A percentile compares a stretch with the other conserved stretches of the same genome.
phyloP scores from a whole-genome alignment of 208 protist species.

The Angomonas ambiguus region DNA sequence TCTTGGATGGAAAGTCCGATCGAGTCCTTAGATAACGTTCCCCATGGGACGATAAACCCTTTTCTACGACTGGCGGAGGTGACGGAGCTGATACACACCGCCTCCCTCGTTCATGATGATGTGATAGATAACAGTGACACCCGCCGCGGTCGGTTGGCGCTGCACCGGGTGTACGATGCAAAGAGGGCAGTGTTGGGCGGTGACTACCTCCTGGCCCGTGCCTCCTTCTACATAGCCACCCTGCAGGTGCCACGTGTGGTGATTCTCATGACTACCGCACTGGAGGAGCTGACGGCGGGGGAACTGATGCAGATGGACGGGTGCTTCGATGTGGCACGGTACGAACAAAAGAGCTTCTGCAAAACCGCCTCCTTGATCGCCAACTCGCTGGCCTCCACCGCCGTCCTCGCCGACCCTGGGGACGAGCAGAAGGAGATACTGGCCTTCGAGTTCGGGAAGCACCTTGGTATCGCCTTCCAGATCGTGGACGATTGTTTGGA shows the following conservation, averaged over 20 bases:
- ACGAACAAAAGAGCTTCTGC: conserved; percentile 91
- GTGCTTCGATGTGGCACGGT: conserved; percentile 67
- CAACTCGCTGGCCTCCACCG: conserved; percentile 86
- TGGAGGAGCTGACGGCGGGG: conserved; percentile 91
- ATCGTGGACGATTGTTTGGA: conserved; percentile 95
- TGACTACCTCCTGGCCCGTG: conserved; percentile 92
- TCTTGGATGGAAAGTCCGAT: conserved; percentile 31
- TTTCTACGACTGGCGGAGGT: conserved; percentile 90
- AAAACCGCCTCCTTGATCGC: conserved; percentile 94
- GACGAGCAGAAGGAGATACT: conserved; percentile 39
- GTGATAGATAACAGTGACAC: conserved; percentile 93
- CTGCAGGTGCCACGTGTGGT: conserved; percentile 87
- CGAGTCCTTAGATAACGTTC: conserved; percentile 55
- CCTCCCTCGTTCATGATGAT: conserved; percentile 95
- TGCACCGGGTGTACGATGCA: conserved; percentile 82
- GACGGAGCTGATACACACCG: conserved; percentile 95
- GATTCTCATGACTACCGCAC: conserved; percentile 86
- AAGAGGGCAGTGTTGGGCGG: conserved; percentile 91
- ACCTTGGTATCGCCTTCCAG: conserved; percentile 93
- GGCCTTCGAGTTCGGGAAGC: conserved; percentile 84
- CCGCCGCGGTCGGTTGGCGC: conserved; percentile 76
- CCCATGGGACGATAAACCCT: conserved; percentile 48
- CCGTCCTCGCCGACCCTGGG: conserved; percentile 71
- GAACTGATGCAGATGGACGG: conserved; percentile 94
- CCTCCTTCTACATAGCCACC: conserved; percentile 81